Base-by-base conservation (phyloP, 345 rosid genomes). In the Litchi chinensis region DNA sequence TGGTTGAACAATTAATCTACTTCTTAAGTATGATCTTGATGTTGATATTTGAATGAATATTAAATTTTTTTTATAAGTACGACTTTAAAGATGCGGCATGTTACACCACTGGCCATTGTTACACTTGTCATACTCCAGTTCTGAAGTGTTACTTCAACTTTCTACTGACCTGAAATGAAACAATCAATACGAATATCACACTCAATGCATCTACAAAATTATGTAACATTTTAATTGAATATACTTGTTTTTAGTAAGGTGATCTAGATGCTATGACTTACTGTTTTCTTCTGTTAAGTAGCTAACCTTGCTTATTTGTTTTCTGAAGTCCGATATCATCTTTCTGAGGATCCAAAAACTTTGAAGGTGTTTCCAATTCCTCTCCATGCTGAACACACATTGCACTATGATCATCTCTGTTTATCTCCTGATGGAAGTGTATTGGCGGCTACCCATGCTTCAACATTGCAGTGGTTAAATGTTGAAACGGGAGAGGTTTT, bases 261-360 rank as follows among this genome's bases (percentile, higher is more conserved):
- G 59, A 52, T 44, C 75, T 46, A 48, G 11, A 28, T 65, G 41
- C 3, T 4, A 7, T 22, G 21, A 19, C 26, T 48, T 5, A 46
- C 21, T 50, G 39, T 64, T 44, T 39, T 40, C 44, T 75, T 65
- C 26, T 68, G 10, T 63, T 57, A 21, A 39, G 32, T 57, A 37
- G 15, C 83, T 82, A 65, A 81, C 50, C 39, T 73, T 71, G 68
- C 80, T 50, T 41, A 5, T 78, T 68, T 76, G 52, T 76, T 48
- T 79, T 68, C 70, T 76, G 83, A 79, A 94, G 99, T 97, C 44
- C 97, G 95, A 19, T 97, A 94, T 79, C 97, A 94, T 83, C 91
- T 97, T 64, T 97, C 94, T 75, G 98, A 97, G 94, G 99, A 97
- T 83, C 98, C 99, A 4, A 97, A 97, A 91, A 87, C 93, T 67